A percentile compares a stretch with the other conserved stretches of the same genome.
phyloP scores from a whole-genome alignment of 257 asterid species.

The Solanum appendiculatum region DNA sequence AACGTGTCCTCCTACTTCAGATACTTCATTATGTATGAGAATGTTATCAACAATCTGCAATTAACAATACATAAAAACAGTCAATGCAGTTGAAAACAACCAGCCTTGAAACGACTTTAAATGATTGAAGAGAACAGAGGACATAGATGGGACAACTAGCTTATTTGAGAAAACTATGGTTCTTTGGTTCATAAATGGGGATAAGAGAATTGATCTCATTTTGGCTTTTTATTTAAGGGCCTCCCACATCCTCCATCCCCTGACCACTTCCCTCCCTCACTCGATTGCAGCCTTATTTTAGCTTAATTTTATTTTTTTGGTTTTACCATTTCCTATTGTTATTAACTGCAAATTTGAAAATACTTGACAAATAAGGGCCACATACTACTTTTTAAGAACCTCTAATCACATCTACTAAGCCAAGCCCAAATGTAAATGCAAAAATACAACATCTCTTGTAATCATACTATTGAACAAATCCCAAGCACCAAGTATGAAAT shows the following conservation, averaged over 20 bases:
- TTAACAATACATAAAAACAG: not conserved
- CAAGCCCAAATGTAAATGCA: not conserved
- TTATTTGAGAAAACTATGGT: not conserved
- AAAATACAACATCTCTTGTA: not conserved
- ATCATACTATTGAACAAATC: not conserved
- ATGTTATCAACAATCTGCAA: conserved; percentile 80
- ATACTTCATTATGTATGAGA: conserved; percentile 44
- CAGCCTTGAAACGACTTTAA: not conserved
- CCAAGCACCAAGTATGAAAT: not conserved
- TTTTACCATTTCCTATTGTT: not conserved
- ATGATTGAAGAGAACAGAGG: not conserved
- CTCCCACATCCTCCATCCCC: not conserved
- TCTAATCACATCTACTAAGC: not conserved
- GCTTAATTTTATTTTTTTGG: not conserved
- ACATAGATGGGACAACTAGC: not conserved
- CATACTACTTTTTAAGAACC: not conserved
- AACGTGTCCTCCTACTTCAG: conserved; percentile 34
- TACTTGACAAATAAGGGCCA: not conserved
- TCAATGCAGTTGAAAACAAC: not conserved
- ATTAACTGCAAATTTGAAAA: not conserved
- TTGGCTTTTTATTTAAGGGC: not conserved
- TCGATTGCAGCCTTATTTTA: not conserved
- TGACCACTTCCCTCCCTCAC: not conserved
- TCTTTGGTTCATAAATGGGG: not conserved
- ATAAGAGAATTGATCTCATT: not conserved